Evolutionary conservation across 257 asterid species (phyloP).

Genomic region (Striga asiatica): DNA sequence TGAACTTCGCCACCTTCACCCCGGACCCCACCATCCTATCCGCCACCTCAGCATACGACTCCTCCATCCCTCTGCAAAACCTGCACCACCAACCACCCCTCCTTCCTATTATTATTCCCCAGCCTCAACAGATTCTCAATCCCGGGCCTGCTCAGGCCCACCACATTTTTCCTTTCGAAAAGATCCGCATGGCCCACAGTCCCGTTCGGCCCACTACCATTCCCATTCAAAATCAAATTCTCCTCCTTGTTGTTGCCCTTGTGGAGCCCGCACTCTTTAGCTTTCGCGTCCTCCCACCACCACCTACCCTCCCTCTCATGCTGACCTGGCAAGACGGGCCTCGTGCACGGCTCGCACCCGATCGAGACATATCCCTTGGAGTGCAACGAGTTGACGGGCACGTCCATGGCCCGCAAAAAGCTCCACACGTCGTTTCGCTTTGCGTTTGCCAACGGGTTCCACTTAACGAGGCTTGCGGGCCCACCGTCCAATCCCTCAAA

Average conservation of each 20-base stretch:
- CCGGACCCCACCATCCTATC: conserved; percentile 54
- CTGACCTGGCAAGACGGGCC: conserved; percentile 73
- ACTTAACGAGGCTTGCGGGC: conserved; percentile 83
- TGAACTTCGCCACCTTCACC: conserved; percentile 72
- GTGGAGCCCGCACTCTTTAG: conserved; percentile 87
- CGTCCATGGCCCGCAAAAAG: conserved; percentile 59
- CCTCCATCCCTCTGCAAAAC: conserved; percentile 88
- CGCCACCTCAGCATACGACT: conserved; percentile 50
- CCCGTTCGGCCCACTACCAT: conserved; percentile 29
- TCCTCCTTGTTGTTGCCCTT: conserved; percentile 72
- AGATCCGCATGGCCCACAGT: conserved; percentile 30
- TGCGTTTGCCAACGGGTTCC: conserved; percentile 76
- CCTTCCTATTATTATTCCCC: conserved; percentile 55
- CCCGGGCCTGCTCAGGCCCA: conserved; percentile 59
- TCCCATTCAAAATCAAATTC: conserved; percentile 31
- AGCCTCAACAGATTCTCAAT: conserved; percentile 59
- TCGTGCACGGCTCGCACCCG: conserved; percentile 90
- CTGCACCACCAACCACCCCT: conserved; percentile 86
- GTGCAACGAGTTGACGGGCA: conserved; percentile 70
- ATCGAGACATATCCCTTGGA: conserved; percentile 63
- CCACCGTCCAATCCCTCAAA: conserved; percentile 76
- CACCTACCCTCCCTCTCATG: conserved; percentile 94
- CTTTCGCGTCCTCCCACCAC: conserved; percentile 98
- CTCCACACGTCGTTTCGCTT: conserved; percentile 64
- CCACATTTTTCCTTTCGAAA: conserved; percentile 32